Conservation (phyloP, 305 asterid species). For the Fraxinus sp. region DNA sequence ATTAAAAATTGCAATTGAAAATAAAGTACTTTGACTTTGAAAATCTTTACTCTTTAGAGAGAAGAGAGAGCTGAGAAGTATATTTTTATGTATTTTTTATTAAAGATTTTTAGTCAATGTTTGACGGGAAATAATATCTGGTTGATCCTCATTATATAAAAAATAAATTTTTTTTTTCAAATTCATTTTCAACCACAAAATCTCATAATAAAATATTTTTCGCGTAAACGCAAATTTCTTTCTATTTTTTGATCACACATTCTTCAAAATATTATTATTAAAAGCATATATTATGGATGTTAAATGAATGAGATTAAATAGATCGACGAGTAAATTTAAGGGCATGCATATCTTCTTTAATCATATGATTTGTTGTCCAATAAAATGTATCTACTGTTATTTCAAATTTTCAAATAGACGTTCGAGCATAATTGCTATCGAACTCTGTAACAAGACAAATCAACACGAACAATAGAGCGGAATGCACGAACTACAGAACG, state of each 20-base stretch:
- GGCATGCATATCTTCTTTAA: background rate
- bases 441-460: background rate
- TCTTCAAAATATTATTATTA: too few species aligned
- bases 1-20: background rate
- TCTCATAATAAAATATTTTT: background rate
- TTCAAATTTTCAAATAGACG: background rate
- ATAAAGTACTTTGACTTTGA: background rate
- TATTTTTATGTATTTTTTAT: background rate
- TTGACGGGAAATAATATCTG: too few species aligned
- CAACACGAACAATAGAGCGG: background rate
- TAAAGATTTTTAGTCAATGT: too few species aligned
- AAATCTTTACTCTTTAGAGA: background rate
- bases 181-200: too few species aligned
- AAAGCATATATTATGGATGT: background rate
- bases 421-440: background rate
- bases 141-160: too few species aligned
- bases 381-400: background rate
- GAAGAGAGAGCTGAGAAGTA: too few species aligned
- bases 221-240: too few species aligned
- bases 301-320: background rate
- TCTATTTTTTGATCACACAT: too few species aligned
- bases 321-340: background rate
- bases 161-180: too few species aligned
- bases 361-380: background rate
- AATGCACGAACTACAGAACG: background rate